Percentiles rank a stretch among this genome's conserved stretches.
These are phyloP conservation scores for Pleurotus giganteus DNA, from an alignment of 768 basidiomycete species.

Conservation along the genomic window DNA sequence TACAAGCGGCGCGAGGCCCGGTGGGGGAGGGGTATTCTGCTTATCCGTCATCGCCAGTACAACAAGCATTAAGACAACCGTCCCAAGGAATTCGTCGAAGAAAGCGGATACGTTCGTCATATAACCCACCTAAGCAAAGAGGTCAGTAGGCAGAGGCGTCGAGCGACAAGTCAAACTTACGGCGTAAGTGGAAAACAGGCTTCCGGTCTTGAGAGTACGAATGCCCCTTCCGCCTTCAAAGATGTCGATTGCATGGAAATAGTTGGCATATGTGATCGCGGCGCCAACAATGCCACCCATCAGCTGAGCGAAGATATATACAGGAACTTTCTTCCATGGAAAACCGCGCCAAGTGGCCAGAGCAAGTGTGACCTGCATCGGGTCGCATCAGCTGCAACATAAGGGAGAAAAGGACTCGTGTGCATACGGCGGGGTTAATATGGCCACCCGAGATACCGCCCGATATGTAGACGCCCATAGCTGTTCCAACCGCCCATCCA, in stretches of 20 bases:
- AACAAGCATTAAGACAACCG: conserved; percentile 54
- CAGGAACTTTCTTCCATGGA: conserved; percentile 79
- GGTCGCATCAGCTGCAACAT: conserved; percentile 5
- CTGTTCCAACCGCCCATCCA: conserved; percentile 43
- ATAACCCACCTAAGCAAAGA: conserved; percentile 29
- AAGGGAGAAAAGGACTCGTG: conserved; percentile 10
- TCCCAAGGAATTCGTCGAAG: conserved; percentile 56
- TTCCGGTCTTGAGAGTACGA: conserved; percentile 55
- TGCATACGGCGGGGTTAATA: conserved; percentile 35
- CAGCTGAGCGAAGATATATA: conserved; percentile 62
- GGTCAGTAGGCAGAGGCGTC: background rate
- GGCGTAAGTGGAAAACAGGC: conserved; percentile 58
- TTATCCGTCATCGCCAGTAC: conserved; percentile 56
- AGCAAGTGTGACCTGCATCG: conserved; percentile 59
- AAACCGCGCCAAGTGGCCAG: conserved; percentile 70
- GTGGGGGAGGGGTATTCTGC: conserved; percentile 45
- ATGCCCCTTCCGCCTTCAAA: conserved; percentile 55
- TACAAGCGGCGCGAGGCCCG: conserved; percentile 52
- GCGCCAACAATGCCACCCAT: conserved; percentile 64
- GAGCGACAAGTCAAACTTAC: conserved; percentile 30
- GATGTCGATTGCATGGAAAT: conserved; percentile 66
- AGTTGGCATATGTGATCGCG: conserved; percentile 62
- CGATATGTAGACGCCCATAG: conserved; percentile 47
- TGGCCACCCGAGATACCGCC: conserved; percentile 52
- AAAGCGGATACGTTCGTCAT: conserved; percentile 39